Evolutionary conservation across 225 moss, liverwort and hornwort species (phyloP).

Genomic region (Polytrichum commune): DNA sequence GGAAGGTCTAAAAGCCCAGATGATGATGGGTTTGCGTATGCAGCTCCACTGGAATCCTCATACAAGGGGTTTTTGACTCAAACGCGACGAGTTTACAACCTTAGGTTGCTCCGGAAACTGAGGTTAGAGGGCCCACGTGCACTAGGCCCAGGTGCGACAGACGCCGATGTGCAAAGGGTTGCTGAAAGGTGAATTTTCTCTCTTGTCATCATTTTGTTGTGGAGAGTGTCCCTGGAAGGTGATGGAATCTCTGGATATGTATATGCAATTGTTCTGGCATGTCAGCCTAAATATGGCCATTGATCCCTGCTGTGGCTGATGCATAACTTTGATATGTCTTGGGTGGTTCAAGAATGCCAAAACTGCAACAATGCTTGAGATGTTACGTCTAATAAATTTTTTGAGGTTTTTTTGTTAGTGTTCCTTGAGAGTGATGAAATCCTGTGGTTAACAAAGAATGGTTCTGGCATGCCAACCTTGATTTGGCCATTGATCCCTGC

Average conservation of each 20-base stretch:
- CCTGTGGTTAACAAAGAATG: no score
- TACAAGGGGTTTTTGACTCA: conserved; percentile 75
- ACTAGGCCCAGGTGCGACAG: conserved; percentile 85
- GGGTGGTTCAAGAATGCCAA: no score
- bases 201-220: no score
- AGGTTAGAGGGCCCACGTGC: conserved; percentile 78
- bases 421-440: no score
- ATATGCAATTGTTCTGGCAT: no score
- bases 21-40: conserved; percentile 81
- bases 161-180: conserved; percentile 73
- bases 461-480: no score
- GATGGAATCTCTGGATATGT: no score
- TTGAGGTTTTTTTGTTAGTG: conserved; percentile 1
- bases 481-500: no score
- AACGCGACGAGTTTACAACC: conserved; percentile 62
- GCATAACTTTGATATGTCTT: no score
- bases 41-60: conserved; percentile 81
- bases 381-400: not conserved
- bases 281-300: no score
- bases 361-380: not conserved
- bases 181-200: conserved; percentile 42
- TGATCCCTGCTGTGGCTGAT: no score
- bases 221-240: no score
- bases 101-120: conserved; percentile 79
- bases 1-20: conserved; percentile 46